Evolutionary conservation across 495 filamentous ascomycete species (phyloP).

Genomic region (Penicillium egyptiacum): DNA sequence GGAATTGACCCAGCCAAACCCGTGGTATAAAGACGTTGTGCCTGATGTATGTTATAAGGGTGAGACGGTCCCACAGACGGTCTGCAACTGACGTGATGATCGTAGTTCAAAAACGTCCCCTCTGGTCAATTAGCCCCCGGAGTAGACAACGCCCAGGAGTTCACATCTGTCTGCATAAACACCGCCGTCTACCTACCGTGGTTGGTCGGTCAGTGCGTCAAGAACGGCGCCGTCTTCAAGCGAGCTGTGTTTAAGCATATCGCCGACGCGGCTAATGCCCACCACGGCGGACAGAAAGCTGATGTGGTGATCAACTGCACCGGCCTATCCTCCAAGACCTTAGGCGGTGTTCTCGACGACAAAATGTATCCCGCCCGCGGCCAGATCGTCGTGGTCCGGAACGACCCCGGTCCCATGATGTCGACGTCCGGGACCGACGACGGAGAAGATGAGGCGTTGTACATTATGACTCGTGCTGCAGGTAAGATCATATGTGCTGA

Average conservation of each 20-base stretch:
- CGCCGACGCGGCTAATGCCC: constrained; percentile 62
- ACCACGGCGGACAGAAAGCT: constrained; percentile 61
- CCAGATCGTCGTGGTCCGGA: constrained; percentile 86
- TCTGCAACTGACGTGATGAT: constrained; percentile 1
- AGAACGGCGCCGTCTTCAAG: constrained; percentile 65
- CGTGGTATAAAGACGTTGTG: constrained; percentile 83
- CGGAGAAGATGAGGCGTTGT: constrained; percentile 74
- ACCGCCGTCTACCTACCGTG: constrained; percentile 82
- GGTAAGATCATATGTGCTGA: constrained; percentile 36
- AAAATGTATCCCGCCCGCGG: constrained; percentile 77
- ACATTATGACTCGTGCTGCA: constrained; percentile 87
- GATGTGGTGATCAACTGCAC: constrained; percentile 86
- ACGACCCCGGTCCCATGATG: constrained; percentile 71
- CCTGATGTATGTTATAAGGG: constrained; percentile 56
- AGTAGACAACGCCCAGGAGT: constrained; percentile 69
- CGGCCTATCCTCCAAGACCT: constrained; percentile 66
- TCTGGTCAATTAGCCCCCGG: constrained; percentile 55
- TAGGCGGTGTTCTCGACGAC: constrained; percentile 81
- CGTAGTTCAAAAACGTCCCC: constrained; percentile 57
- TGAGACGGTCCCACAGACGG: neutral
- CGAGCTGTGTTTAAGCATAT: constrained; percentile 66
- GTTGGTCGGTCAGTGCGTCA: constrained; percentile 72
- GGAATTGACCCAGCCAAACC: constrained; percentile 63
- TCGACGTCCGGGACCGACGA: constrained; percentile 76
- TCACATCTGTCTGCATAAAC: constrained; percentile 90